These are phyloP conservation scores for Solanum corneliomulleri DNA, from an alignment of 257 asterid genomes.

Conservation along the genomic window DNA sequence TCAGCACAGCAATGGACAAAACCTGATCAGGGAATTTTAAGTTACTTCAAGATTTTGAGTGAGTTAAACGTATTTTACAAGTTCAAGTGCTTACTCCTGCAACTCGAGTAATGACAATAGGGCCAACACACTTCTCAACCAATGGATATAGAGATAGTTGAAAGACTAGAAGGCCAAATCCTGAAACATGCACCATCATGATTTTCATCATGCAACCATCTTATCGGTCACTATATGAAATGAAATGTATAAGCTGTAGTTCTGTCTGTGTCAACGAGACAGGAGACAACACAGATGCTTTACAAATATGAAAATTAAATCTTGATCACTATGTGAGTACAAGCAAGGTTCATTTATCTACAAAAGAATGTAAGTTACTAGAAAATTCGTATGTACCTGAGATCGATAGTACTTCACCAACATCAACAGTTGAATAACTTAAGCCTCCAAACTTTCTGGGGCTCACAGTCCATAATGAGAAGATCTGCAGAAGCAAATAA, in stretches of 20 bases:
- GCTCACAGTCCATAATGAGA: conserved; percentile 86
- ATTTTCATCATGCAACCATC: background rate
- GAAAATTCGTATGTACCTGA: conserved; percentile 30
- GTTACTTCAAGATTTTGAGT: background rate
- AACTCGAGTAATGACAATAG: conserved; percentile 48
- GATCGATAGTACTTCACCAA: conserved; percentile 70
- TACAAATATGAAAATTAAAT: background rate
- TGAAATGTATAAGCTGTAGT: background rate
- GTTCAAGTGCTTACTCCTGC: conserved; percentile 43
- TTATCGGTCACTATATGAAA: background rate
- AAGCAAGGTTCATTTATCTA: background rate
- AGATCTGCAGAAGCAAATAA: conserved; percentile 33
- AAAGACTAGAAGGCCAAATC: conserved; percentile 57
- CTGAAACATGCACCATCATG: conserved; percentile 20
- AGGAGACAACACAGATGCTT: background rate
- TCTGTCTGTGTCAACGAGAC: background rate
- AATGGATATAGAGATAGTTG: conserved; percentile 59
- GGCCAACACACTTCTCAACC: conserved; percentile 48
- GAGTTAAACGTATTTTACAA: background rate
- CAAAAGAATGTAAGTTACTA: background rate
- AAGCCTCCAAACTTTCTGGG: conserved; percentile 67
- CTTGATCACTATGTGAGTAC: background rate
- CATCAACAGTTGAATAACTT: conserved; percentile 47
- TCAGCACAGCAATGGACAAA: conserved; percentile 48
- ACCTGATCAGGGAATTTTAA: conserved; percentile 14